Base-by-base conservation (phyloP, 805 yeast genomes). In the Wickerhamiella azyma region DNA sequence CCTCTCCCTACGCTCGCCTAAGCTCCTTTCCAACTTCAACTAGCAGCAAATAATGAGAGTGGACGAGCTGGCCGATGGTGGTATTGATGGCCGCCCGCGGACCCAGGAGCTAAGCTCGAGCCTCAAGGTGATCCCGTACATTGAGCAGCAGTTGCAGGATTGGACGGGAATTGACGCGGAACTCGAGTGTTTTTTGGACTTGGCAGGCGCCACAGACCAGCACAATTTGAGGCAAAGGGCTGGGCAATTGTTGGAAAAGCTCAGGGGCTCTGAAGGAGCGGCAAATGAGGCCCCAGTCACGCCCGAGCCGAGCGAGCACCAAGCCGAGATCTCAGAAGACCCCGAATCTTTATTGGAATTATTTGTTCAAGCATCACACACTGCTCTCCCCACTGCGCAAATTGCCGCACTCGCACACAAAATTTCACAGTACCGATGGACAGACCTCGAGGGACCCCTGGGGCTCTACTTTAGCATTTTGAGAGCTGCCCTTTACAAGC, bases 91-190 rank as follows among this genome's bases (percentile, higher is more conserved):
- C 19, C 49, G 59, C 3, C 53, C 58, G 8, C 51, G 59, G 4
- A 53, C 59, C 13, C 54, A 52, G 30, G 59, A 56, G 42, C 38
- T 56, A 18, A 47, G 50, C 38, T 40, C 56, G 16, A 46, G 52
- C 6, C 43, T 51, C n/a, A 46, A 48, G 24, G 42, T 52, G 2
- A 50, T 54, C 2, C 59, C 59, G 7, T 46, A 43, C 17, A 49
- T 56, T n/a, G 51, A 48, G 33, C 42, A 42, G 13, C 9, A 38
- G 9, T 40, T 35, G 13, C 43, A 41, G 11, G 57, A 55, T 14
- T 50, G 49, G 43, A 46, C 51, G 35, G 52, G 51, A 1, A 16
- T 51, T 3, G 35, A 37, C 5, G 30, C 43, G 6, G 59, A 56
- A 37, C 37, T 55, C 6, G 52, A 44, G 35, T 32, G 45, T 17